Conservation (phyloP, 1,139 yeast genomes). For the Geotrichum phurueaensis region DNA sequence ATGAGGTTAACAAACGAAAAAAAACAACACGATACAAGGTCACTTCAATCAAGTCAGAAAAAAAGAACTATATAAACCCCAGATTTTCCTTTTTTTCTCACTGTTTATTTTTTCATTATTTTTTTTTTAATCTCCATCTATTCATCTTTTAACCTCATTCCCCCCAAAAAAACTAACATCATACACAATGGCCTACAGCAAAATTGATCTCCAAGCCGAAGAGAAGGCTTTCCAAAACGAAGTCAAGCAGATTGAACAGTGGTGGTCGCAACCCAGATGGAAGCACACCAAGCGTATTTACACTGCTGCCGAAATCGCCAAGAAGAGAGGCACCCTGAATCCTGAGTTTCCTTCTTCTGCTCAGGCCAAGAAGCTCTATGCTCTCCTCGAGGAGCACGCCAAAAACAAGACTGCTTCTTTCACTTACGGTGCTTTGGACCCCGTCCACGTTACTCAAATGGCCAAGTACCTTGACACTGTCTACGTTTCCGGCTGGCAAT, state of each 20-base stretch:
- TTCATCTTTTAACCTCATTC: not conserved
- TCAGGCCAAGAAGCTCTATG: constrained; percentile 78
- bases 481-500: constrained; percentile 98
- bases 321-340: constrained; percentile 73
- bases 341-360: constrained; percentile 67
- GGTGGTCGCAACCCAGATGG: constrained; percentile 97
- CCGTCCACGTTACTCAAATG: constrained; percentile 94
- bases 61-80: constrained; percentile 15
- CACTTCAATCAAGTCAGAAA: not conserved
- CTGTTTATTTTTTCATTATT: constrained; percentile 2
- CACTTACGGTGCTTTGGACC: constrained; percentile 96
- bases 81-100: constrained; percentile 1
- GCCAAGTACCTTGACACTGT: constrained; percentile 89
- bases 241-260: constrained; percentile 64
- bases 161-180: not conserved
- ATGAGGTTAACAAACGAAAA: not conserved
- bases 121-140: not conserved
- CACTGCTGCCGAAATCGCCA: constrained; percentile 82
- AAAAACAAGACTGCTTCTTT: constrained; percentile 68
- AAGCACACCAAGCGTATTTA: constrained; percentile 80
- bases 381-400: constrained; percentile 65
- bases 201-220: constrained; percentile 41
- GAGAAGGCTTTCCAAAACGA: constrained; percentile 61
- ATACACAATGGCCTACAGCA: constrained; percentile 15
- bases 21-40: not conserved